Conservation (phyloP, 768 basidiomycete species). For the Heimioporus sp. region DNA sequence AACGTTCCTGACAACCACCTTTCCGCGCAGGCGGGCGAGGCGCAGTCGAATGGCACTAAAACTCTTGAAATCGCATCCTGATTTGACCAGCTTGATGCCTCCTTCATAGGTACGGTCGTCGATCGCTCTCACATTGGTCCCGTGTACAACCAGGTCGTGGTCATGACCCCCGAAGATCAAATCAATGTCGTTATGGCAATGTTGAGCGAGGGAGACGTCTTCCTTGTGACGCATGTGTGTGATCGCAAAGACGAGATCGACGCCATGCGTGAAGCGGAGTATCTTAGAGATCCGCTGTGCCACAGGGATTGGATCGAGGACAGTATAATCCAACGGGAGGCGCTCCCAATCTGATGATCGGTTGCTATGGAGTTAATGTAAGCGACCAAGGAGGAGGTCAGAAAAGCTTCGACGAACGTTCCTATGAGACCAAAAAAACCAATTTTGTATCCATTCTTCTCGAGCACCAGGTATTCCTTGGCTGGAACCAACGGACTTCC, state of each 20-base stretch:
- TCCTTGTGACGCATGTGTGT: conserved; percentile 15
- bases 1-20: background rate
- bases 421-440: conserved; percentile 9
- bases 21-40: background rate
- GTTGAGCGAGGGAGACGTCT: background rate
- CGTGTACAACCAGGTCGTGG: conserved; percentile 11
- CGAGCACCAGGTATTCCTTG: conserved; percentile 7
- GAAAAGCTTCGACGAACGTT: conserved; percentile 4
- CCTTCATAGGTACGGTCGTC: conserved; percentile 4
- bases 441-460: conserved; percentile 4
- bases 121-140: background rate
- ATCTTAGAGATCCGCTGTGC: conserved; percentile 1
- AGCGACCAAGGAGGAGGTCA: background rate
- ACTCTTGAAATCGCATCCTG: conserved; percentile 3
- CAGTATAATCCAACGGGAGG: conserved; percentile 5
- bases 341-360: conserved; percentile 7
- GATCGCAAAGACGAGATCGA: conserved; percentile 6
- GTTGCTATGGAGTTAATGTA: background rate
- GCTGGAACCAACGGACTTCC: conserved; percentile 1
- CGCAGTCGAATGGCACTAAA: conserved; percentile 4
- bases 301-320: conserved; percentile 10
- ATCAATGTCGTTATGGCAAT: conserved; percentile 1
- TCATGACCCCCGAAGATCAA: conserved; percentile 11
- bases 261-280: background rate
- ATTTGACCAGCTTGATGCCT: conserved; percentile 6